A percentile compares a stretch with the other conserved stretches of the same genome.
Conservation (phyloP, 2,329 filamentous ascomycete genomes). For the Paracorniculantispora psalliotae region DNA sequence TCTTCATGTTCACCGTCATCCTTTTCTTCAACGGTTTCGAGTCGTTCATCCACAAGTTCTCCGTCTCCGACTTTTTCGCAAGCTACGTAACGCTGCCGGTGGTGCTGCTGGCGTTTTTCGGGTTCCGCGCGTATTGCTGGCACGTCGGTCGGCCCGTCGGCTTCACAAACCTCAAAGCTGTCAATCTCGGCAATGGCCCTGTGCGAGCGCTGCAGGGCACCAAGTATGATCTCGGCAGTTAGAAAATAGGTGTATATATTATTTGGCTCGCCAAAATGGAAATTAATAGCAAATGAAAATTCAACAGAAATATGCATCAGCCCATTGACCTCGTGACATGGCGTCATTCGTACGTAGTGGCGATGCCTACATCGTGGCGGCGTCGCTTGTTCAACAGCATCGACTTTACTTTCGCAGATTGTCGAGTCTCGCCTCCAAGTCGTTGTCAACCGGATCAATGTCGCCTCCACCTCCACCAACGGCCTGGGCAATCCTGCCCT, state of each 20-base stretch:
- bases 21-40: constrained; percentile 42
- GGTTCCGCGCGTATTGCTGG: constrained; percentile 24
- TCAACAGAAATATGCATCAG: background rate
- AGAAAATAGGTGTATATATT: background rate
- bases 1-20: constrained; percentile 38
- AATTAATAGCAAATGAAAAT: background rate
- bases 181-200: background rate
- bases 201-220: background rate
- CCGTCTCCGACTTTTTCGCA: constrained; percentile 34
- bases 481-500: constrained; percentile 79
- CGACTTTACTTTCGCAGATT: constrained; percentile 62
- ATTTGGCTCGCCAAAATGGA: constrained; percentile 2
- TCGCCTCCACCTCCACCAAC: constrained; percentile 62
- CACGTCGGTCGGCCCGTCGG: background rate
- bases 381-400: background rate
- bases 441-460: constrained; percentile 72
- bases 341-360: background rate
- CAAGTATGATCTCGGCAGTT: background rate
- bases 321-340: background rate
- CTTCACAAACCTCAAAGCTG: background rate
- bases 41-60: constrained; percentile 37
- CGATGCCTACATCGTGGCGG: background rate
- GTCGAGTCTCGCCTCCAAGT: constrained; percentile 88
- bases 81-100: constrained; percentile 29
- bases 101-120: constrained; percentile 32